These are phyloP conservation scores for Alternaria longipes DNA, from an alignment of 2,329 filamentous ascomycete species.

Conservation along the genomic window DNA sequence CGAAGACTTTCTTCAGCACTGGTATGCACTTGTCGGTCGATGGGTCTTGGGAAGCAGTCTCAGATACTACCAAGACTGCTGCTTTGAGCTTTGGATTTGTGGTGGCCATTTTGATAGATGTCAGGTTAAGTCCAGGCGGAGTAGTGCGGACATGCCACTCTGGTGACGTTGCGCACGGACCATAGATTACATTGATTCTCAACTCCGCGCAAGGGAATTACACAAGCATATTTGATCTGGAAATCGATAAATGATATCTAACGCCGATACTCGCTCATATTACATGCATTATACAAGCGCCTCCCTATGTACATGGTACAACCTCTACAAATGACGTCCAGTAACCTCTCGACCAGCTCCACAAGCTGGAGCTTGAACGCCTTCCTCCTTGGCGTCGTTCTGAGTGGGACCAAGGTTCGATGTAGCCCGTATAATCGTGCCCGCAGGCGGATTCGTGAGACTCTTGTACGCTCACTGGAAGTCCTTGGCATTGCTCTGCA, in stretches of 20 bases:
- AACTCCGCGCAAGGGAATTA: background rate
- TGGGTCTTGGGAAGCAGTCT: constrained; percentile 83
- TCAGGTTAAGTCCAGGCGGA: constrained; percentile 23
- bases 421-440: background rate
- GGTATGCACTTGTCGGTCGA: constrained; percentile 78
- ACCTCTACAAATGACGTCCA: constrained; percentile 15
- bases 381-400: constrained; percentile 8
- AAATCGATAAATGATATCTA: constrained; percentile 32
- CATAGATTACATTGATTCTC: constrained; percentile 14
- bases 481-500: constrained; percentile 82
- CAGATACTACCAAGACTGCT: constrained; percentile 87
- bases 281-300: constrained; percentile 52
- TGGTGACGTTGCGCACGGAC: constrained; percentile 30
- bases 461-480: constrained; percentile 61
- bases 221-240: background rate
- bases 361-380: constrained; percentile 23
- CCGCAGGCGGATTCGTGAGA: background rate
- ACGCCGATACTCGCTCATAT: constrained; percentile 43
- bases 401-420: constrained; percentile 4
- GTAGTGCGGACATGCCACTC: constrained; percentile 34
- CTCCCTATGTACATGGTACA: constrained; percentile 45
- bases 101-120: constrained; percentile 40
- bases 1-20: constrained; percentile 74
- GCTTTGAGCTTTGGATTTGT: constrained; percentile 66
- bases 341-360: constrained; percentile 13